Evolutionary conservation across 805 yeast genomes (phyloP).

Genomic region (Hagleromyces aurorensis): DNA sequence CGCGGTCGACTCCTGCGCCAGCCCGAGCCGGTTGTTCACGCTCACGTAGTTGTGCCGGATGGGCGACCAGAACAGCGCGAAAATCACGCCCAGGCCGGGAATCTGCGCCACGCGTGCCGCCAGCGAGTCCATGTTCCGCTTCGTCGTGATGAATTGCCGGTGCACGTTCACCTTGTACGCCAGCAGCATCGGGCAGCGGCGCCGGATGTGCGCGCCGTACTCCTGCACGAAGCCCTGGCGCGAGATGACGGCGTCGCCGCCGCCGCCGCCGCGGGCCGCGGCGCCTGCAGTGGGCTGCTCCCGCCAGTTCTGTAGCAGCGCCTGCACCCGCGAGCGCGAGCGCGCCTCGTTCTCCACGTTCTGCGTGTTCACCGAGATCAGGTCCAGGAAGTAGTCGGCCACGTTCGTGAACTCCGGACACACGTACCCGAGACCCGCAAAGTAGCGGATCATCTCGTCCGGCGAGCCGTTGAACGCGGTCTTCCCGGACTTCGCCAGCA

Average conservation of each 20-base stretch:
- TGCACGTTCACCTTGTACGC: constrained; percentile 35
- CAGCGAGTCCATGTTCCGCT: constrained; percentile 48
- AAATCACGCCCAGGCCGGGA: constrained; percentile 52
- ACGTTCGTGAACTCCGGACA: constrained; percentile 58
- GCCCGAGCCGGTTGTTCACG: constrained; percentile 60
- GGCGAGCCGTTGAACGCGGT: constrained; percentile 63
- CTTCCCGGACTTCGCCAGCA: constrained; percentile 65
- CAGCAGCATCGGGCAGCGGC: constrained; percentile 12
- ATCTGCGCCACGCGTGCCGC: constrained; percentile 60
- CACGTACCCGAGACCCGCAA: constrained; percentile 40
- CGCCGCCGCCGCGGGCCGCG: neutral
- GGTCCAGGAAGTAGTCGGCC: constrained; percentile 69
- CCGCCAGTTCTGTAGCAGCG: constrained; percentile 35
- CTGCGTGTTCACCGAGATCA: constrained; percentile 51
- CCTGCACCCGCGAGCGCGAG: constrained; percentile 36
- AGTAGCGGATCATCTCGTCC: constrained; percentile 38
- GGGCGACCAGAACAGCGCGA: constrained; percentile 62
- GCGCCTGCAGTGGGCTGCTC: neutral
- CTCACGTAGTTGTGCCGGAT: constrained; percentile 41
- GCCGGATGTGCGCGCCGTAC: constrained; percentile 17
- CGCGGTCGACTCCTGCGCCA: constrained; percentile 65
- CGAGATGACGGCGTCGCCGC: constrained; percentile 7
- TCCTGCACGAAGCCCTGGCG: constrained; percentile 9
- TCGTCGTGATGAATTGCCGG: constrained; percentile 33
- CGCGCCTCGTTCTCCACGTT: constrained; percentile 34